Base-by-base conservation (phyloP, 805 yeast species). In the Candida piceae region DNA sequence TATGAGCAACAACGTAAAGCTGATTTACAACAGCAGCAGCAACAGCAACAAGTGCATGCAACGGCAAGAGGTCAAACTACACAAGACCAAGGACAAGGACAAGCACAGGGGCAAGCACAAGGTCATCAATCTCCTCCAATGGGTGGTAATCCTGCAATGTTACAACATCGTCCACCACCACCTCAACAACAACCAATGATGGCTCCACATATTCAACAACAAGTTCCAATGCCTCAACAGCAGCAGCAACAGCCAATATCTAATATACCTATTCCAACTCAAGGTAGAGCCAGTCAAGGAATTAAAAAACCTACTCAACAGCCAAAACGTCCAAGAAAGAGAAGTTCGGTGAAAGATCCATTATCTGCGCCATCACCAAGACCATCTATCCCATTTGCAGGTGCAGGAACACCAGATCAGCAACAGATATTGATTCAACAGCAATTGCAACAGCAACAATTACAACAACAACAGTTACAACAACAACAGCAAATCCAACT, bases 381-480 rank as follows among this genome's bases (percentile, higher is more conserved):
- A 20, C 7, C 18, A 17, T 12, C 31, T 18, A 17, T 10, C 7
- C 34, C 31, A 24, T 32, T 49, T 35, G 27, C 49, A 40, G 39
- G 48, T 41, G 33, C 57, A 30, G 35, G 45, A 26, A 31, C 38
- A 23, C 29, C 25, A 15, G 33, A 15, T 25, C 21, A 29, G 4
- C 35, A 17, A 15, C n/a, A n/a, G n/a, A n/a, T n/a, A n/a, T n/a
- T n/a, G n/a, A n/a, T n/a, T n/a, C 13, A 13, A 13, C 32, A 29
- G 46, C 56, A 50, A 39, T 50, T 45, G 43, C 65, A 58, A 34
- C 57, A 51, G 22, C 55, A 54, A 40, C 66, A 62, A 41, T 67
- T 61, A 21, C 64, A 69, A 32, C 72, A 64, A 35, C 53, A 36
- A 29, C 45, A 35, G 27, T 24, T 25, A 13, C 35, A 32, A 13